Conservation (phyloP, 2,329 filamentous ascomycete genomes). For the Geosmithia morbida region DNA sequence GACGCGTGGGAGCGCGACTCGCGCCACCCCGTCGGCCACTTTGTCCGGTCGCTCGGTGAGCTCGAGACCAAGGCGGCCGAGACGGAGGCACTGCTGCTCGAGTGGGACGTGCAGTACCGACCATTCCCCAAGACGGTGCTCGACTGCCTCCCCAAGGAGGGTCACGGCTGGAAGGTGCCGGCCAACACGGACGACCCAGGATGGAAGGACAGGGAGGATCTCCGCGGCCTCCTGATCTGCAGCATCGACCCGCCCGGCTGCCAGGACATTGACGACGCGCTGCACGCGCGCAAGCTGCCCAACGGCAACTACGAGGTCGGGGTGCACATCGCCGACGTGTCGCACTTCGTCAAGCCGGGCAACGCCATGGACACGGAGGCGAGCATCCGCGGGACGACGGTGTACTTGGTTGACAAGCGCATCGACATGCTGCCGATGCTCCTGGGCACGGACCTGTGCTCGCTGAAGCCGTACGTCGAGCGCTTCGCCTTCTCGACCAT, state of each 20-base stretch:
- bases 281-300: constrained; percentile 70
- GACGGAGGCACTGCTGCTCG: constrained; percentile 83
- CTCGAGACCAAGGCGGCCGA: constrained; percentile 90
- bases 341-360: constrained; percentile 92
- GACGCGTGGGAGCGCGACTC: constrained; percentile 93
- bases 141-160: constrained; percentile 81
- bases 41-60: constrained; percentile 83
- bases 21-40: constrained; percentile 83
- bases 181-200: constrained; percentile 64
- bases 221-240: constrained; percentile 78
- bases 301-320: constrained; percentile 95
- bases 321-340: constrained; percentile 98
- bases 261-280: constrained; percentile 94
- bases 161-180: constrained; percentile 89
- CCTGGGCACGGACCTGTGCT: constrained; percentile 90
- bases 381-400: constrained; percentile 84
- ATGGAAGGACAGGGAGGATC: constrained; percentile 74
- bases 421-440: constrained; percentile 99
- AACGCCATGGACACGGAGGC: constrained; percentile 97
- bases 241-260: constrained; percentile 95
- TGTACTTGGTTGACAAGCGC: constrained; percentile 96
- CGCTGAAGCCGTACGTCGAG: constrained; percentile 94
- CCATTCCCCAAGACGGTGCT: constrained; percentile 93
- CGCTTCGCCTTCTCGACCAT: constrained; percentile 74
- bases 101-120: constrained; percentile 95